These are phyloP conservation scores for Trichophyton benhamiae DNA, from an alignment of 2,329 filamentous ascomycete species.

Conservation along the genomic window DNA sequence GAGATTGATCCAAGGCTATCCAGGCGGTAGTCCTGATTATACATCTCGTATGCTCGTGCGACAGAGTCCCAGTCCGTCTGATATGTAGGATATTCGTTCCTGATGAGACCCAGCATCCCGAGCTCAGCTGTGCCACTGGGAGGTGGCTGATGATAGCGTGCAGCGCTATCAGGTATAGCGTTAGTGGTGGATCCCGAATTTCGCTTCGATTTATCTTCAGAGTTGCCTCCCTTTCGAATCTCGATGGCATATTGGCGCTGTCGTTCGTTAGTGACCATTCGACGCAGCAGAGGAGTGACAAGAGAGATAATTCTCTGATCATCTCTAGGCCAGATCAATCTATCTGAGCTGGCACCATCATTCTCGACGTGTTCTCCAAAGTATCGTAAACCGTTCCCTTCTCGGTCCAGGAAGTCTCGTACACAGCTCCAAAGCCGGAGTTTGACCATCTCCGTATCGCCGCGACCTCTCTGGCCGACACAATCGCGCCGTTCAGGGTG, in stretches of 20 bases:
- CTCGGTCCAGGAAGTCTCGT: conserved; percentile 40
- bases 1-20: conserved; percentile 32
- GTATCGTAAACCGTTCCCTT: conserved; percentile 41
- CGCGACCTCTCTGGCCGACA: conserved; percentile 44
- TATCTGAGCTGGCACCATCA: conserved; percentile 27
- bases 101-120: conserved; percentile 25
- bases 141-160: conserved; percentile 19
- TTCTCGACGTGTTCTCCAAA: conserved; percentile 38
- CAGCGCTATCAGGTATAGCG: conserved; percentile 14
- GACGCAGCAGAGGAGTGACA: conserved; percentile 44
- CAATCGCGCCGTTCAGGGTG: conserved; percentile 46
- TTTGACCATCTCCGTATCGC: conserved; percentile 46
- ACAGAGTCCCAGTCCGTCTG: conserved; percentile 29
- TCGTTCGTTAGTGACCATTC: conserved; percentile 50
- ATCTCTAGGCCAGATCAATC: conserved; percentile 43
- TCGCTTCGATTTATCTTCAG: conserved; percentile 27
- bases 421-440: conserved; percentile 46
- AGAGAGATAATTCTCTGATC: conserved; percentile 44
- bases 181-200: conserved; percentile 17
- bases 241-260: conserved; percentile 47
- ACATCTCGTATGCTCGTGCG: conserved; percentile 25
- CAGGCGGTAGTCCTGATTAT: conserved; percentile 30
- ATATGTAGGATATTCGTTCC: conserved; percentile 23
- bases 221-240: conserved; percentile 38
- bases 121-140: conserved; percentile 19